Percentiles rank a stretch among this genome's conserved stretches.
Evolutionary conservation across 176 grass and related monocot species (phyloP).

Genomic region (Phoenix roebelenii): DNA sequence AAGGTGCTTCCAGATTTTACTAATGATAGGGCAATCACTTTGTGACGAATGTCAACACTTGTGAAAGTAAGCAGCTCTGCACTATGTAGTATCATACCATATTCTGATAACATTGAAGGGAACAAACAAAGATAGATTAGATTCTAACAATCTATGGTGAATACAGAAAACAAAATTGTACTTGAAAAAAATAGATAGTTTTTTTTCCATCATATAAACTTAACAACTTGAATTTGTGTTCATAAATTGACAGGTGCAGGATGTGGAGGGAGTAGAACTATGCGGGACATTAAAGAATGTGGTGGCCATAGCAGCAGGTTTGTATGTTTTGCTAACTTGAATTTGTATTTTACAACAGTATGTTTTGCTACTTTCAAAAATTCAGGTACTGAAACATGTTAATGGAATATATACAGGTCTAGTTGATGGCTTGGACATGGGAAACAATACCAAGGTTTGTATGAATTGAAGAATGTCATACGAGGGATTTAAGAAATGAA

Average conservation of each 20-base stretch:
- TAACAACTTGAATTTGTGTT: not conserved
- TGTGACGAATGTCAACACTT: no score
- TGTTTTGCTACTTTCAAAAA: slow-evolving; percentile 15
- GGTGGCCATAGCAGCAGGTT: slow-evolving; percentile 92
- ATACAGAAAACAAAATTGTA: no score
- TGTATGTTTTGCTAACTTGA: not conserved
- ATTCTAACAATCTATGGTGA: no score
- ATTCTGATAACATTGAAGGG: no score
- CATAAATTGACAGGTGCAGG: slow-evolving; percentile 54
- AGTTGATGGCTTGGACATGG: slow-evolving; percentile 96
- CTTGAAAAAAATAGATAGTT: not conserved
- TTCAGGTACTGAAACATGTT: slow-evolving; percentile 7
- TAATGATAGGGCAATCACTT: no score
- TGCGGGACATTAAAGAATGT: slow-evolving; percentile 98
- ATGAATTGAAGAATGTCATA: not conserved
- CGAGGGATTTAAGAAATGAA: not conserved
- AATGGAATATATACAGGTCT: slow-evolving; percentile 41
- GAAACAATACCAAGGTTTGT: slow-evolving; percentile 93
- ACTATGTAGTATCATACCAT: no score
- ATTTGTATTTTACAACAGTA: not conserved
- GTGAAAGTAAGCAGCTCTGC: no score
- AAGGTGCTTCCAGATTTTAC: no score
- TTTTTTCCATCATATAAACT: not conserved
- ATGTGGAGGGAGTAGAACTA: slow-evolving; percentile 90
- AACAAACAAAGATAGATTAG: no score